A percentile compares a stretch with the other conserved stretches of the same genome.
phyloP scores from a whole-genome alignment of 305 asterid genomes.

The Nicotiana rustica region DNA sequence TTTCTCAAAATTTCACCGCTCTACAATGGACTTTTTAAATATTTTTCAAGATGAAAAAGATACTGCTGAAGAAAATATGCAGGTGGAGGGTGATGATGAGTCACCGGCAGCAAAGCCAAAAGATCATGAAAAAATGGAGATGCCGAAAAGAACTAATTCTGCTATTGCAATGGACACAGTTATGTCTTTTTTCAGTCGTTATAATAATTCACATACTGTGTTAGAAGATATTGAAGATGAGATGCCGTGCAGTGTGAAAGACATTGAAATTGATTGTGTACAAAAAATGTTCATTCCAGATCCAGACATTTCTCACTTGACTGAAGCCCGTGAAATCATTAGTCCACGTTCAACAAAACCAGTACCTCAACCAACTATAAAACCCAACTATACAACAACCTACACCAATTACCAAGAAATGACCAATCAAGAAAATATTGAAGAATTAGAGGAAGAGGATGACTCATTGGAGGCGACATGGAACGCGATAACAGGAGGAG shows the following conservation, averaged over 20 bases:
- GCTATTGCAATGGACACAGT: not conserved
- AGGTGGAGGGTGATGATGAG: not conserved
- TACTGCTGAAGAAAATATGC: not conserved
- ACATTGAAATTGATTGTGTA: not conserved
- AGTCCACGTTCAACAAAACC: not conserved
- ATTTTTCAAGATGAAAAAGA: not conserved
- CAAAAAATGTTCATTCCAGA: not conserved
- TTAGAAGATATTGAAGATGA: not conserved
- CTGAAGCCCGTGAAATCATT: not conserved
- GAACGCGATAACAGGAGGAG: constrained; percentile 44
- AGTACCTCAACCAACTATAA: not conserved
- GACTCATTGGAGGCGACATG: constrained; percentile 52
- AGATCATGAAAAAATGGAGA: not conserved
- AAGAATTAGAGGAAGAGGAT: constrained; percentile 7
- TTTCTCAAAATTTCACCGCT: constrained; percentile 40
- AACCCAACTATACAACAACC: not conserved
- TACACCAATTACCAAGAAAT: not conserved
- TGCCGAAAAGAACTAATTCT: not conserved
- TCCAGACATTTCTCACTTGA: not conserved
- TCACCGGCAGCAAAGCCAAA: not conserved
- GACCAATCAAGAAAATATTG: not conserved
- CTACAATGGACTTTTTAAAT: not conserved
- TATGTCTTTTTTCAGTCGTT: not conserved
- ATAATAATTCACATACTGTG: not conserved
- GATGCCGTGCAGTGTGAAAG: not conserved